phyloP scores from a whole-genome alignment of 768 basidiomycete species.

The Boletus sensibilis region DNA sequence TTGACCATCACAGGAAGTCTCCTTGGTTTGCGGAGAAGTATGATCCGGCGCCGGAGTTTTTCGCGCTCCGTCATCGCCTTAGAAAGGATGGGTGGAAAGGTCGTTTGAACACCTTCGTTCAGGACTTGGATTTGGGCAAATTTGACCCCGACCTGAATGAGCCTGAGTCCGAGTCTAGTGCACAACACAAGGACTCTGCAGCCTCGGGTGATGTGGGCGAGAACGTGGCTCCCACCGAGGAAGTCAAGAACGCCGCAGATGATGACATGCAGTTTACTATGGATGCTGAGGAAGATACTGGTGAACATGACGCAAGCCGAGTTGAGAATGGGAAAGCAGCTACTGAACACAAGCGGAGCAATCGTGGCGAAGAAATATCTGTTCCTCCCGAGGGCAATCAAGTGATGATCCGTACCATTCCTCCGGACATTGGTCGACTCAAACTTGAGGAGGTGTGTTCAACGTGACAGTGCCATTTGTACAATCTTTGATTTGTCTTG shows the following conservation, averaged over 20 bases:
- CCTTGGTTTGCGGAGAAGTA: conserved; percentile 98
- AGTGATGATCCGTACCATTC: conserved; percentile 93
- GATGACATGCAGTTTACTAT: conserved; percentile 76
- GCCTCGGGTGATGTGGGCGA: conserved; percentile 38
- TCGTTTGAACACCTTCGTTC: conserved; percentile 66
- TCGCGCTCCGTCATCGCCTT: conserved; percentile 70
- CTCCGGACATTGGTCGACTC: conserved; percentile 85
- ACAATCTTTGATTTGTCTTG: conserved; percentile 5
- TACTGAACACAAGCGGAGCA: conserved; percentile 46
- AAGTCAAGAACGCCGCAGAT: conserved; percentile 53
- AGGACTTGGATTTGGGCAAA: conserved; percentile 80
- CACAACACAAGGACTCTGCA: conserved; percentile 53
- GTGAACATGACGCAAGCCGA: conserved; percentile 56
- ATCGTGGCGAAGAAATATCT: conserved; percentile 69
- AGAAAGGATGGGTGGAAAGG: conserved; percentile 85
- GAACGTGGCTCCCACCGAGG: conserved; percentile 42
- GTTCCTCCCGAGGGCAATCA: conserved; percentile 80
- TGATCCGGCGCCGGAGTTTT: conserved; percentile 71
- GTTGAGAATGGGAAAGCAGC: conserved; percentile 58
- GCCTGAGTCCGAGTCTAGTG: conserved; percentile 49
- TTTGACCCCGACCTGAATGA: conserved; percentile 78
- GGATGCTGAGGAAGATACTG: conserved; percentile 69
- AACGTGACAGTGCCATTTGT: background rate
- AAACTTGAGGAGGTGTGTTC: conserved; percentile 82
- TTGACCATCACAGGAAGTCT: conserved; percentile 92